Conservation (phyloP, 495 filamentous ascomycete species). For the Sordaria brevicollis region DNA sequence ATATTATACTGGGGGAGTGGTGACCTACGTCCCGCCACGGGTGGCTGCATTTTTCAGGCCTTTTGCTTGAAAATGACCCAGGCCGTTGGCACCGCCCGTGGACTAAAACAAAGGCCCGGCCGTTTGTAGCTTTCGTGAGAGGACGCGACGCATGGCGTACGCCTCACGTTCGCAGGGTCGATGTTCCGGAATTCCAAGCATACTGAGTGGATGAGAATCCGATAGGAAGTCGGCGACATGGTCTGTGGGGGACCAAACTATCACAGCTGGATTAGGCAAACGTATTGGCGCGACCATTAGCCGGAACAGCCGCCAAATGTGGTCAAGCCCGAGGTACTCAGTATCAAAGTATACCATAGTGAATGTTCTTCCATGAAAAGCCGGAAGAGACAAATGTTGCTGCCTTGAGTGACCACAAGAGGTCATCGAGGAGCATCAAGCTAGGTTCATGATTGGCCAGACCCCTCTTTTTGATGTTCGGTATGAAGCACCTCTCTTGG, state of each 20-base stretch:
- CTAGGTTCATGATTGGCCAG: neutral
- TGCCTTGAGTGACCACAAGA: neutral
- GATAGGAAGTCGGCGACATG: neutral
- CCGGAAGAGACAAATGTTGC: neutral
- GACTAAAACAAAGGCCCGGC: neutral
- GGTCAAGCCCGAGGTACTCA: neutral
- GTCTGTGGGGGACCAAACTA: neutral
- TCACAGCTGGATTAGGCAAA: neutral
- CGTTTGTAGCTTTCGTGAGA: neutral
- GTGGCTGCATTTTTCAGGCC: conserved; percentile 6
- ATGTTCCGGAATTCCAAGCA: neutral
- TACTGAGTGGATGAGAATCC: neutral
- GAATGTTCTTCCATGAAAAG: neutral
- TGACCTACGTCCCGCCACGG: conserved; percentile 5
- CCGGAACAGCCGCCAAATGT: neutral
- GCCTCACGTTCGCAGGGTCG: neutral
- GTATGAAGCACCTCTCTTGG: neutral
- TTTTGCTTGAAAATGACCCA: neutral
- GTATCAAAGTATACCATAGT: neutral
- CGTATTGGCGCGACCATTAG: neutral
- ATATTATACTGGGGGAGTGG: conserved; percentile 1
- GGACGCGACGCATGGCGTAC: conserved; percentile 5
- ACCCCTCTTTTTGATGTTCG: neutral
- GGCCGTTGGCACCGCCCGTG: neutral
- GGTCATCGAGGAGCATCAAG: neutral